A percentile compares a stretch with the other conserved stretches of the same genome.
Conservation (phyloP, 176 grass and related monocot species). For the Phragmites australis region DNA sequence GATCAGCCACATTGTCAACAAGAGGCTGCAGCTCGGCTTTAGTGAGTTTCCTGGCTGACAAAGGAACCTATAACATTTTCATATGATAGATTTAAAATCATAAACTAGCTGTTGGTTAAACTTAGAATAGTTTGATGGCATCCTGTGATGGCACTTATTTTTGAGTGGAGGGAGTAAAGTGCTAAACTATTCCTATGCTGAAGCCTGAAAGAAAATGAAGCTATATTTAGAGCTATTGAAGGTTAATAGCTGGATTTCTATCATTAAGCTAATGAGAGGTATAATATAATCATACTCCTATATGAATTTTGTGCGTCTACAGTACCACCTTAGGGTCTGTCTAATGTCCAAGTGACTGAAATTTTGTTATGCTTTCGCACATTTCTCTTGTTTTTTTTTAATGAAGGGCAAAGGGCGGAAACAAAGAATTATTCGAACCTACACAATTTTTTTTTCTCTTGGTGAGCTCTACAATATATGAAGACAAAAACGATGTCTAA, state of each 20-base stretch:
- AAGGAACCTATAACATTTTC: background rate
- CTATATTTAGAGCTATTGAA: background rate
- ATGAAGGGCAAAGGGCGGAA: background rate
- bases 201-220: background rate
- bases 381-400: background rate
- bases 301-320: background rate
- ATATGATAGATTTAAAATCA: conserved; percentile 1
- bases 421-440: background rate
- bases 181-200: conserved; percentile 12
- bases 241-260: background rate
- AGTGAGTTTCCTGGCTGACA: too few relatives aligned
- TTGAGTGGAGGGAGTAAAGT: background rate
- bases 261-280: background rate
- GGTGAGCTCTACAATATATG: too few relatives aligned
- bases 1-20: too few relatives aligned
- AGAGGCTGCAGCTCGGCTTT: too few relatives aligned
- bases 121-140: conserved; percentile 2
- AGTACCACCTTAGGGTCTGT: background rate
- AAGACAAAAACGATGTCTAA: background rate
- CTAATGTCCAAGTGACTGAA: background rate
- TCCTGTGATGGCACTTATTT: background rate
- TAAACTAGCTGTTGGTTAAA: background rate
- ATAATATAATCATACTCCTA: background rate
- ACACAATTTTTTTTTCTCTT: background rate
- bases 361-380: background rate